Base-by-base conservation (phyloP, 1,139 yeast species). In the Eremothecium coryli region DNA sequence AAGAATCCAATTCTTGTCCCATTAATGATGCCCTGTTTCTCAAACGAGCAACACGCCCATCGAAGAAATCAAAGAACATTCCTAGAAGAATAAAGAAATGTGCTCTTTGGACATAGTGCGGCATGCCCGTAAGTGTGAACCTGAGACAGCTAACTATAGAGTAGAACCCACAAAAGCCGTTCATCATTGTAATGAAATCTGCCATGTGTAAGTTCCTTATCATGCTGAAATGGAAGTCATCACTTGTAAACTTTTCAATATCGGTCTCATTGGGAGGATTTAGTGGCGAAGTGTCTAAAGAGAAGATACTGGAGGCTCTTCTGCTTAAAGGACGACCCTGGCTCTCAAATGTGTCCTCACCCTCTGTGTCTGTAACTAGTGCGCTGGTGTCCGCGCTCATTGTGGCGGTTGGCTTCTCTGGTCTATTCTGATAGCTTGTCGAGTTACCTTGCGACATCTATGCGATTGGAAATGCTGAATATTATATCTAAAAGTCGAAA, bases 1-100 rank as follows among this genome's bases (percentile, higher is more conserved):
- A 70, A 2, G 96, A 85, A 57, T 90, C 98, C 49, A 90, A 73
- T 62, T 90, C 98, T 61, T 90, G 97, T 40, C 98, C 98, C 85
- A 93, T 84, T 38, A 90, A 68, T 16, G 94, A 80, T 2, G 95
- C 74, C 63, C 90, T 85, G 60, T 86, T 81, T 62, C 96, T 74
- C 65, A 90, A 71, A 50, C 98, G 72, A 4, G 98, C 98, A 6
- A 90, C 98, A 51, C 95, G 76, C 18, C 98, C 98, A 57, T 90
- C 98, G 57, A 90, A 81, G 57, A 90, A 86, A 60, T 90, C 98
- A 58, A 88, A 88, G 55, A 90, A 85, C 51, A 88, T 73, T 5
- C 98, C 98, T 49, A 88, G 66, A 13, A 84, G 71, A 30, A 85
- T 84, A 60, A 88, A 82, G 46, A 81, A 76, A 62, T 86, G 90